Percentiles rank a stretch among this genome's conserved stretches.
These are phyloP conservation scores for Paraurostyla sp. DNA, from an alignment of 73 alveolate genomes.

Conservation along the genomic window DNA sequence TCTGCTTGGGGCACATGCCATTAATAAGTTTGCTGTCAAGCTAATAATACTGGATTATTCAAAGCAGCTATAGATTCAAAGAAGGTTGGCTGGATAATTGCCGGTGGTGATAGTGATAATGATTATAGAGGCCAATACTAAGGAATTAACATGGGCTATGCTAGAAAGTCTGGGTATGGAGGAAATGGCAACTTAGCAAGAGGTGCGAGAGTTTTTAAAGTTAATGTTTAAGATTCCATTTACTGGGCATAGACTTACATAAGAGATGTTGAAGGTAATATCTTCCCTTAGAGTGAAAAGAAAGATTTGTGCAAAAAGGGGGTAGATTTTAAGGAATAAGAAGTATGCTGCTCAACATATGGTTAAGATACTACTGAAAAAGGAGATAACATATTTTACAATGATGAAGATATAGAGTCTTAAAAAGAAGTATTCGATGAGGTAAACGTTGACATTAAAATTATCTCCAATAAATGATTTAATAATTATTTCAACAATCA, in stretches of 20 bases:
- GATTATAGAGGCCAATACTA: slow-evolving; percentile 34
- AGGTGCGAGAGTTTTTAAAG: slow-evolving; percentile 48
- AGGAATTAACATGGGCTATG: slow-evolving; percentile 41
- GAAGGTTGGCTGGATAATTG: slow-evolving; percentile 28
- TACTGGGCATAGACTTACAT: slow-evolving; percentile 31
- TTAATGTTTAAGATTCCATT: slow-evolving; percentile 13
- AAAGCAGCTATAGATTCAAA: slow-evolving; percentile 36
- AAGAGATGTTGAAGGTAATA: slow-evolving; percentile 42
- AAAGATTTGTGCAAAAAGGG: slow-evolving; percentile 12
- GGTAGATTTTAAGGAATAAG: not conserved
- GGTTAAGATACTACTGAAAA: not conserved
- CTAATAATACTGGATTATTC: slow-evolving; percentile 38
- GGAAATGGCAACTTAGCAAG: slow-evolving; percentile 17
- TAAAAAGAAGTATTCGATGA: too few species aligned
- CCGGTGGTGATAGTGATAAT: slow-evolving; percentile 42
- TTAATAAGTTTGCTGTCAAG: slow-evolving; percentile 41
- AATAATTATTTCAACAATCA: too few species aligned
- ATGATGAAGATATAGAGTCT: slow-evolving; percentile 3
- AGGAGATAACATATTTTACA: slow-evolving; percentile 10
- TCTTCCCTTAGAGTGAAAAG: not conserved
- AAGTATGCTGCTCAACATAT: slow-evolving; percentile 19
- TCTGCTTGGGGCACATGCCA: not conserved
- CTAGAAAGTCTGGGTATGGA: slow-evolving; percentile 49
- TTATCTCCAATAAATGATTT: too few species aligned
- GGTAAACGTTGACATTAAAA: too few species aligned